Evolutionary conservation across 2,329 filamentous ascomycete species (phyloP), one percentile per base, ranked within the genome.

Genomic region (Pestalotiopsis fici): DNA sequence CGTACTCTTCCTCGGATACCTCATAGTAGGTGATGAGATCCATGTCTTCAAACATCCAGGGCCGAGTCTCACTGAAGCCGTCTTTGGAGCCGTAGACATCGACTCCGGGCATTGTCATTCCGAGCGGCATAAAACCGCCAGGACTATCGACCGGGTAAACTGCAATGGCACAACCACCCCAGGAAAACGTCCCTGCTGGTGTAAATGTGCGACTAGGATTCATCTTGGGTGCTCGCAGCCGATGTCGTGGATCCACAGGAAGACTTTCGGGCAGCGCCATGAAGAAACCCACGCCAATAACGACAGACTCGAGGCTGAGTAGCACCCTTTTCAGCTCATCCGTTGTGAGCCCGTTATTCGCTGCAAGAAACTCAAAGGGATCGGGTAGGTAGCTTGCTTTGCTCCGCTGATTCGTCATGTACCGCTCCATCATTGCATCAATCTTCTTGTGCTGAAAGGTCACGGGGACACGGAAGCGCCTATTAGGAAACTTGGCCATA

Each of bases 11-110:
- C 69, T 88, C 84, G 39, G 71, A 80, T 15, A 88, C 86, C 66
- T 83, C 80, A 69, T 87, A 85, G 74, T 85, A 89, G 0, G 82
- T 85, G 23, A 89, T 78, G 56, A 87, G 80, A 69, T 89, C 87
- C 68, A 89, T 87, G 69, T 88, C 84, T 61, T 83, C 79, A 70
- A 87, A 89, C 2, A 89, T 78, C 83, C 86, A 88, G 0, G 87
- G 86, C 31, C 76, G 71, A 0, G 80, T 75, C 0, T 79, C 69
- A 2, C 74, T 78, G 70, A 87, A 88, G 1, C 83, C 83, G 0
- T 77, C 76, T 69, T 87, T 87, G 70, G 80, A 84, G 0, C 85
- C 84, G 7, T 86, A 80, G 47, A 83, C 82, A 69, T 89, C 87
- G 59, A 85, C 84, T 18, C 84, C 83, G 0, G 85, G 84, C 2